These are phyloP conservation scores for Macrolepiota albuminosa DNA, from an alignment of 768 basidiomycete genomes.

Conservation along the genomic window DNA sequence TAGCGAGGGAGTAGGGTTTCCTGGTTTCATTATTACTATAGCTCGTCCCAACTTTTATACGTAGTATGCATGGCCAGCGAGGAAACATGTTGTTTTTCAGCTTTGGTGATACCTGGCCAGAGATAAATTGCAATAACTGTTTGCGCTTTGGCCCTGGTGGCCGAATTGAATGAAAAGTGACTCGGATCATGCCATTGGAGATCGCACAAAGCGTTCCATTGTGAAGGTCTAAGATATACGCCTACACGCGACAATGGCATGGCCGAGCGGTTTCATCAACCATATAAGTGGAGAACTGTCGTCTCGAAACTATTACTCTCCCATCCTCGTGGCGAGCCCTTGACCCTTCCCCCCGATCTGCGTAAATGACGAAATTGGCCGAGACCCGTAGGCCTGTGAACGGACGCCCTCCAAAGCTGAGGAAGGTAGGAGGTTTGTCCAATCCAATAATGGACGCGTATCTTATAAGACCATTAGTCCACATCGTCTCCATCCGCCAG, in stretches of 20 bases:
- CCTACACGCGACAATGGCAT: slow-evolving; percentile 15
- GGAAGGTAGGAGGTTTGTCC: slow-evolving; percentile 18
- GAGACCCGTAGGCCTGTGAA: background rate
- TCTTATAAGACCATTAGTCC: slow-evolving; percentile 13
- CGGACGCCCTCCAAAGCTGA: slow-evolving; percentile 14
- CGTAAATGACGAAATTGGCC: background rate
- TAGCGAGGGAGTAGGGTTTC: background rate
- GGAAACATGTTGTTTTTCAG: slow-evolving; percentile 9
- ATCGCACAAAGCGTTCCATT: slow-evolving; percentile 6
- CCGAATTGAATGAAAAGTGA: background rate
- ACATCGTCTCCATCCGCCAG: slow-evolving; percentile 20
- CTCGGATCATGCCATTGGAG: background rate
- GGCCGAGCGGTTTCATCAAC: slow-evolving; percentile 4
- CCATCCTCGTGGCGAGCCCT: slow-evolving; percentile 1
- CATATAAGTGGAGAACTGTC: slow-evolving; percentile 7
- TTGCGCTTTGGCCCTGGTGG: slow-evolving; percentile 3
- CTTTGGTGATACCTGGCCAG: slow-evolving; percentile 8
- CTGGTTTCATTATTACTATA: background rate
- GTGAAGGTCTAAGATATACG: background rate
- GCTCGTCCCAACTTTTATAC: slow-evolving; percentile 11
- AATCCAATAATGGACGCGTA: background rate
- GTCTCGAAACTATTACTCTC: slow-evolving; percentile 7
- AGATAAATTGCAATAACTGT: background rate
- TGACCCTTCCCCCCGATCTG: background rate
- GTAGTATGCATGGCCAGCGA: slow-evolving; percentile 7